phyloP scores from a whole-genome alignment of 257 asterid species.

The Fraxinus cuspidata region DNA sequence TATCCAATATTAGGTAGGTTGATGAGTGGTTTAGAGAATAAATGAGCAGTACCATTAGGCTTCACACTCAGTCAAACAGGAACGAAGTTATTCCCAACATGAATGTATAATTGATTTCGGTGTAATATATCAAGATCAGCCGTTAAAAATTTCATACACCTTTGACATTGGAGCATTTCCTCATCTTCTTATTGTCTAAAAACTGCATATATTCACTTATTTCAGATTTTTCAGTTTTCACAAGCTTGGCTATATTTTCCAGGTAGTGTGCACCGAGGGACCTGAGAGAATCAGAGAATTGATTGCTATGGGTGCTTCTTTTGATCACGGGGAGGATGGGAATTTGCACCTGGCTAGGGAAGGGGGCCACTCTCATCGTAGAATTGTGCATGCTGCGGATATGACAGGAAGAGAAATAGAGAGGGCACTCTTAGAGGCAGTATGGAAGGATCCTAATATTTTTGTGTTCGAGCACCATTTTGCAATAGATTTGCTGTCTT shows the following conservation, averaged over 20 bases:
- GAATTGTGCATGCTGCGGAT: constrained; percentile 98
- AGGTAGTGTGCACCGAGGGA: constrained; percentile 99
- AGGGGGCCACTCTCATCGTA: constrained; percentile 96
- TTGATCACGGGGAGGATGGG: constrained; percentile 99
- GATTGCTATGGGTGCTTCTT: constrained; percentile 99
- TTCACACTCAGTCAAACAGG: neutral
- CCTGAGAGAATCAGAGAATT: constrained; percentile 93
- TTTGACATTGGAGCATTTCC: neutral
- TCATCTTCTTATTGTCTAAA: neutral
- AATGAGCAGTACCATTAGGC: neutral
- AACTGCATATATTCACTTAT: neutral
- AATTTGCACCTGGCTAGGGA: constrained; percentile 95
- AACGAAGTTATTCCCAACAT: neutral
- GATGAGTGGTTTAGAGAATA: neutral
- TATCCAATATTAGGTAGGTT: neutral
- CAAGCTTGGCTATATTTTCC: constrained; percentile 26
- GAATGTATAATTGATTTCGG: neutral
- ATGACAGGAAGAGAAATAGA: constrained; percentile 98
- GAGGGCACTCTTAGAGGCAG: constrained; percentile 92
- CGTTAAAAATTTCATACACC: neutral
- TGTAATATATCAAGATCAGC: neutral
- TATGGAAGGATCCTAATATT: constrained; percentile 74
- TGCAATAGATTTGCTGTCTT: constrained; percentile 89
- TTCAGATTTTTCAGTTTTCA: constrained; percentile 20
- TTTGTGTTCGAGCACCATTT: constrained; percentile 88